Percentiles rank a stretch among this genome's conserved stretches.
Evolutionary conservation across 176 grass and related monocot genomes (phyloP).

Genomic region (Oryza meridionalis): DNA sequence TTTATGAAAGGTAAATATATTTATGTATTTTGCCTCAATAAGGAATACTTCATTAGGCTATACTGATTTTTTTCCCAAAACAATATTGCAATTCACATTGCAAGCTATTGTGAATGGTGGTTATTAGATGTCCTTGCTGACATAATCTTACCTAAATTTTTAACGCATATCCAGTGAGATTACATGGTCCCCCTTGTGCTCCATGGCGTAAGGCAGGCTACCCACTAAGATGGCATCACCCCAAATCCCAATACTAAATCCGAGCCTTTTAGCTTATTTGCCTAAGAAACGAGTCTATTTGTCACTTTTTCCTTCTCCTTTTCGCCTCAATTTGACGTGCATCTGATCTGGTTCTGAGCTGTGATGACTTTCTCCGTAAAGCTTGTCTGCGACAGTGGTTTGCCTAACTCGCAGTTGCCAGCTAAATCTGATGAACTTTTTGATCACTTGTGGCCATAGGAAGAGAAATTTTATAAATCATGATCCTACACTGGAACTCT

Average conservation of each 20-base stretch:
- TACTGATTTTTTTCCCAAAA: background rate
- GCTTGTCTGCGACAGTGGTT: constrained; percentile 24
- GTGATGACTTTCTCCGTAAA: constrained; percentile 36
- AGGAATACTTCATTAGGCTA: background rate
- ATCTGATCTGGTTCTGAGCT: constrained; percentile 57
- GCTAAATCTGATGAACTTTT: constrained; percentile 28
- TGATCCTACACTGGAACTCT: background rate
- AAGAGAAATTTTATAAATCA: constrained; percentile 9
- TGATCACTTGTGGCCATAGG: constrained; percentile 28
- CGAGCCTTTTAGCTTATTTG: background rate
- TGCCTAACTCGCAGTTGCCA: constrained; percentile 26
- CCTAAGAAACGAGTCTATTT: constrained; percentile 36
- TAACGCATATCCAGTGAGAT: constrained; percentile 32
- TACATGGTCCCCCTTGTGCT: constrained; percentile 46
- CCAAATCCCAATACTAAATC: constrained; percentile 7
- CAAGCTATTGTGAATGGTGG: background rate
- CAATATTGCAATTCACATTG: background rate
- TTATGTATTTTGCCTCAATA: background rate
- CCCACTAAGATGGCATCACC: constrained; percentile 37
- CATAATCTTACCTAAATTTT: constrained; percentile 26
- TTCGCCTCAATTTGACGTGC: constrained; percentile 29
- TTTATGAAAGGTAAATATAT: background rate
- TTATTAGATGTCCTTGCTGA: constrained; percentile 31
- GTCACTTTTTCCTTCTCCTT: constrained; percentile 6
- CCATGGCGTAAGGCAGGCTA: constrained; percentile 21